A percentile compares a stretch with the other conserved stretches of the same genome.
phyloP scores from a whole-genome alignment of 192 early-diverging fungal genomes.

The Borealophlyctis nickersoniae region DNA sequence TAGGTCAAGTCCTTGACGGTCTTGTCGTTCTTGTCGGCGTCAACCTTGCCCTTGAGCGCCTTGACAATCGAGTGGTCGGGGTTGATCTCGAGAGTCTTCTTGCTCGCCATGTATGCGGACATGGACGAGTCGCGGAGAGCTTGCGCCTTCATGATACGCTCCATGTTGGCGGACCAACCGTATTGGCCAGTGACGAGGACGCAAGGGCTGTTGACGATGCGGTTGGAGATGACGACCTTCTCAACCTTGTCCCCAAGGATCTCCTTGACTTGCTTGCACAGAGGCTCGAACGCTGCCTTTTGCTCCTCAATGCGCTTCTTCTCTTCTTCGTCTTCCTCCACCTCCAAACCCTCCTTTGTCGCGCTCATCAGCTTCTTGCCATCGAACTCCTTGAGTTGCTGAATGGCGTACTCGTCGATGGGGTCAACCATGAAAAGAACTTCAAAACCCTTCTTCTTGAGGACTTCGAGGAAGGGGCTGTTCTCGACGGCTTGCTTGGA shows the following conservation, averaged over 20 bases:
- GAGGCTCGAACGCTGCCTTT: conserved; percentile 87
- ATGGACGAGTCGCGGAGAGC: conserved; percentile 97
- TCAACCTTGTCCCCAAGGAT: conserved; percentile 98
- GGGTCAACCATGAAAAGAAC: conserved; percentile 99
- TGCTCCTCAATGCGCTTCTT: conserved; percentile 94
- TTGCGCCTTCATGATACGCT: conserved; percentile 99
- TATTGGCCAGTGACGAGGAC: conserved; percentile 98
- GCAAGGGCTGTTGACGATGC: conserved; percentile 96
- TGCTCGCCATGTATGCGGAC: conserved; percentile 99
- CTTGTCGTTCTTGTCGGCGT: conserved; percentile 96
- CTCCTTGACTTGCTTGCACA: conserved; percentile 94
- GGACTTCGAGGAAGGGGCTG: conserved; percentile 96
- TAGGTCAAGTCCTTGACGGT: conserved; percentile 94
- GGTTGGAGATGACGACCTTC: conserved; percentile 91
- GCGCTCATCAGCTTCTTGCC: conserved; percentile 97
- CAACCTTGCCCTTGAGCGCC: conserved; percentile 88
- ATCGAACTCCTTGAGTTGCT: conserved; percentile 99
- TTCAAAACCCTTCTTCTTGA: conserved; percentile 99
- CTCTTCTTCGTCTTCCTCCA: conserved; percentile 98
- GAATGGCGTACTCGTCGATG: conserved; percentile 98
- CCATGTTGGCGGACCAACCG: conserved; percentile 99
- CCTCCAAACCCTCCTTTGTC: conserved; percentile 99
- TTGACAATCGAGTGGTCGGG: conserved; percentile 91
- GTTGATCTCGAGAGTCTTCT: conserved; percentile 99
- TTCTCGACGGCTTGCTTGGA: conserved; percentile 90